phyloP scores from a whole-genome alignment of 1,284 basidiomycete genomes.

The Tetrapyrgos nigripes region DNA sequence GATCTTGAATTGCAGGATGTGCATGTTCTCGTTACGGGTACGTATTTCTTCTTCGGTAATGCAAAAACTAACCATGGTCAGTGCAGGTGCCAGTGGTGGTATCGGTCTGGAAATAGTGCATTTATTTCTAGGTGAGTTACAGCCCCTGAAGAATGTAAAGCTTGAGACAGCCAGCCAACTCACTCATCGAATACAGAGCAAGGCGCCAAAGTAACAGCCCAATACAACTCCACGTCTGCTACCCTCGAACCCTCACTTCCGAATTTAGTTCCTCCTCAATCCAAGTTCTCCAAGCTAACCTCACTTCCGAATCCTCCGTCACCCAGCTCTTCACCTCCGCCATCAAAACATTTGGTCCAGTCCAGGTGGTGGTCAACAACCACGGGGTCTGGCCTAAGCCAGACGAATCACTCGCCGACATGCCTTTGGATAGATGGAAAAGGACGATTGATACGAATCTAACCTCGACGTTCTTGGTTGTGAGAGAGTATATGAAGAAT shows the following conservation, averaged over 20 bases:
- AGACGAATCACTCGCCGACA: slow-evolving; percentile 58
- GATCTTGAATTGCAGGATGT: slow-evolving; percentile 45
- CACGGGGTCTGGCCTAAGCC: slow-evolving; percentile 63
- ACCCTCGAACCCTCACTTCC: slow-evolving; percentile 51
- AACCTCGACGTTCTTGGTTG: slow-evolving; percentile 35
- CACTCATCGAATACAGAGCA: slow-evolving; percentile 66
- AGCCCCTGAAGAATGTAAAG: no score
- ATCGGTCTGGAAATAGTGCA: slow-evolving; percentile 66
- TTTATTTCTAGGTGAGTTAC: slow-evolving; percentile 56
- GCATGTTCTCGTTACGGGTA: slow-evolving; percentile 51
- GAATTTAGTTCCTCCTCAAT: slow-evolving; percentile 43
- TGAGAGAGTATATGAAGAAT: slow-evolving; percentile 62
- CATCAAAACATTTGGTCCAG: slow-evolving; percentile 49
- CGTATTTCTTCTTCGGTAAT: no score
- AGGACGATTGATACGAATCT: slow-evolving; percentile 49
- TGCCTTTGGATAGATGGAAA: slow-evolving; percentile 73
- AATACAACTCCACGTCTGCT: slow-evolving; percentile 65
- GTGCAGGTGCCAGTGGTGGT: slow-evolving; percentile 68
- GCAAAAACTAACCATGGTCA: slow-evolving; percentile 1
- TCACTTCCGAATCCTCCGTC: slow-evolving; percentile 62
- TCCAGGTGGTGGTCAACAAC: slow-evolving; percentile 67
- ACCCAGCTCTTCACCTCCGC: slow-evolving; percentile 48
- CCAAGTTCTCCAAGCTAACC: slow-evolving; percentile 33
- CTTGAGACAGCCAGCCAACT: no score
- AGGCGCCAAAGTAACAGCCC: slow-evolving; percentile 74